Conservation (phyloP, 1,284 basidiomycete genomes). For the Irpex sp. region DNA sequence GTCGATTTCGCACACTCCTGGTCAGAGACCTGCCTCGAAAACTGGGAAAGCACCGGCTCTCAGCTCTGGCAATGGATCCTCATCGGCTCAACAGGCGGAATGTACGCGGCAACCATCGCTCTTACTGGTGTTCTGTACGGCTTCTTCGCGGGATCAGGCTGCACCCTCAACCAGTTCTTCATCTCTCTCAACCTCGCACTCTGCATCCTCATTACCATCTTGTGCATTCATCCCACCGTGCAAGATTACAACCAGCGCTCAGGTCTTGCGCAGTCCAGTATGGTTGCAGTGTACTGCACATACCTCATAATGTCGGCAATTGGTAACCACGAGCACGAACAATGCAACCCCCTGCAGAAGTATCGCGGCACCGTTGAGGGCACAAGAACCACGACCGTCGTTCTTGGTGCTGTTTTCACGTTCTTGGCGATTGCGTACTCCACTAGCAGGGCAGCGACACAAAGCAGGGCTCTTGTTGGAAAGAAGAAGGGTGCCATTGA, state of each 20-base stretch:
- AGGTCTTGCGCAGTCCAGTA: conserved; percentile 92
- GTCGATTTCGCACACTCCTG: conserved; percentile 99
- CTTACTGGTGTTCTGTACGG: conserved; percentile 88
- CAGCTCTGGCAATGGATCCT: conserved; percentile 97
- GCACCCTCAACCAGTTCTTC: conserved; percentile 91
- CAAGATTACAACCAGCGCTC: conserved; percentile 95
- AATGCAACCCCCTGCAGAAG: conserved; percentile 85
- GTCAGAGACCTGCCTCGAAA: conserved; percentile 95
- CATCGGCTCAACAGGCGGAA: conserved; percentile 86
- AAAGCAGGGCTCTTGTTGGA: conserved; percentile 87
- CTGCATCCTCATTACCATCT: conserved; percentile 75
- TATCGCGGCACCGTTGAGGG: conserved; percentile 51
- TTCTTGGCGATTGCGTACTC: conserved; percentile 98
- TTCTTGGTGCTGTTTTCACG: conserved; percentile 93
- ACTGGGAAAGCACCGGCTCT: conserved; percentile 86
- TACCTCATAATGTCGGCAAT: conserved; percentile 95
- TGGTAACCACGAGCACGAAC: conserved; percentile 83
- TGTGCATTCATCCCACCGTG: conserved; percentile 83
- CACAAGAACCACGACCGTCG: conserved; percentile 84
- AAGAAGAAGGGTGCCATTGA: conserved; percentile 62
- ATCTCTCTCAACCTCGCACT: conserved; percentile 92
- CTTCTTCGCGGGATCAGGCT: conserved; percentile 88
- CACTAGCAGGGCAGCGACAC: conserved; percentile 93
- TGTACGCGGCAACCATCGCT: conserved; percentile 83
- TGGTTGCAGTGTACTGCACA: conserved; percentile 97